Percentiles rank a stretch among this genome's conserved stretches.
Conservation (phyloP, 805 yeast species). For the Wickerhamiella occidentalis region DNA sequence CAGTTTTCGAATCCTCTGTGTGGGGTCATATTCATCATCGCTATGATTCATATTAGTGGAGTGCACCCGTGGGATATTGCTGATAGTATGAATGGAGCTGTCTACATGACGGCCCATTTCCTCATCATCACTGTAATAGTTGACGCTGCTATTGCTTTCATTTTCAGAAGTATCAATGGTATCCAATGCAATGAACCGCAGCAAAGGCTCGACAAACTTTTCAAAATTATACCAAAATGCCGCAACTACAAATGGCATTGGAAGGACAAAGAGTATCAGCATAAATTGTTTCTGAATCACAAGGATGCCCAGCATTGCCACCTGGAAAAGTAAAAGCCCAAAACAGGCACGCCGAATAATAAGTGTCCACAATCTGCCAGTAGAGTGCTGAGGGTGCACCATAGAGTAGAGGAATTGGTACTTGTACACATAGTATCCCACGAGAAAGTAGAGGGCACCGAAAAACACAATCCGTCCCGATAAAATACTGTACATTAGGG, state of each 20-base stretch:
- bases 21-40: not conserved
- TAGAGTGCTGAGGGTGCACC: conserved; percentile 92
- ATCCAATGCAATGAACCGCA: conserved; percentile 74
- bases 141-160: not conserved
- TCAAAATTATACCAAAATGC: conserved; percentile 70
- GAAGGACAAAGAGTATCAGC: conserved; percentile 58
- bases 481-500: conserved; percentile 77
- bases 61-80: conserved; percentile 7
- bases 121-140: not conserved
- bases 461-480: conserved; percentile 77
- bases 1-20: conserved; percentile 15
- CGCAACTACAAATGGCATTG: conserved; percentile 60
- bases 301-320: conserved; percentile 86
- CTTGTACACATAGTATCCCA: conserved; percentile 83
- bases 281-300: conserved; percentile 70
- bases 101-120: not conserved
- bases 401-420: conserved; percentile 82
- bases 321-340: conserved; percentile 73
- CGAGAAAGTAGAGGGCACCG: conserved; percentile 68
- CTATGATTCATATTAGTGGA: not conserved
- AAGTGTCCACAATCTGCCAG: conserved; percentile 93
- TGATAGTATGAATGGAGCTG: conserved; percentile 2
- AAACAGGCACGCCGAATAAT: conserved; percentile 69
- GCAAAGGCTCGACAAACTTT: conserved; percentile 64
- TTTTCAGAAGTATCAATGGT: conserved; percentile 40